Evolutionary conservation across 2,329 filamentous ascomycete species (phyloP).

Genomic region (Amylocarpus encephaloides): DNA sequence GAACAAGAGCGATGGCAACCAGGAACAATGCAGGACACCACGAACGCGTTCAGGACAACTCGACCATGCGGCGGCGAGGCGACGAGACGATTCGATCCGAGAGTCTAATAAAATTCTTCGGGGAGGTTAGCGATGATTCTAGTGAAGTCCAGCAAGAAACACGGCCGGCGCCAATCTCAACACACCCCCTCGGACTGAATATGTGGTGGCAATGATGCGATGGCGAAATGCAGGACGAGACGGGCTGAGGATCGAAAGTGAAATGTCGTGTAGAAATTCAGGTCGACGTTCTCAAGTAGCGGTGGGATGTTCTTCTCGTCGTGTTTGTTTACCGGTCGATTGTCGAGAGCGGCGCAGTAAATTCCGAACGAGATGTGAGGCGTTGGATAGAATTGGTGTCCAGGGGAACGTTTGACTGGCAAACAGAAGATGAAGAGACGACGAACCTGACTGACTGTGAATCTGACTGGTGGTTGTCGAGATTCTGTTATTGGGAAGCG

Average conservation of each 20-base stretch:
- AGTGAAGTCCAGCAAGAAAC: background rate
- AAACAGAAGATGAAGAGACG: background rate
- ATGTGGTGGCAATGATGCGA: slow-evolving; percentile 6
- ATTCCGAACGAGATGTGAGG: too few relatives aligned
- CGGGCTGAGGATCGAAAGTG: background rate
- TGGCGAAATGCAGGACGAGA: background rate
- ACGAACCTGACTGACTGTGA: background rate
- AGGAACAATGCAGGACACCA: slow-evolving; percentile 22
- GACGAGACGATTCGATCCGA: background rate
- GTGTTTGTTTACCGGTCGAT: too few relatives aligned
- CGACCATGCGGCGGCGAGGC: slow-evolving; percentile 25
- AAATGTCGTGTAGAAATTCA: background rate
- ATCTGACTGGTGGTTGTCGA: background rate
- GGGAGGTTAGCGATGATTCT: background rate
- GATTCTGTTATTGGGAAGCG: background rate
- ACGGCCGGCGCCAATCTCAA: background rate
- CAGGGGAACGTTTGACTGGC: too few relatives aligned
- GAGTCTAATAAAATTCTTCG: background rate
- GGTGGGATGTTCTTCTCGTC: background rate
- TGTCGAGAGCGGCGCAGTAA: too few relatives aligned
- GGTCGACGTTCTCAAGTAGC: background rate
- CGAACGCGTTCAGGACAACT: slow-evolving; percentile 18
- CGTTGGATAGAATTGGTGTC: too few relatives aligned
- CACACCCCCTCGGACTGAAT: slow-evolving; percentile 1
- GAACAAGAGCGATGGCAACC: slow-evolving; percentile 10